Percentiles rank a stretch among this genome's conserved stretches.
phyloP scores from a whole-genome alignment of 2,329 filamentous ascomycete genomes.

The Davidsoniella eucalypti region DNA sequence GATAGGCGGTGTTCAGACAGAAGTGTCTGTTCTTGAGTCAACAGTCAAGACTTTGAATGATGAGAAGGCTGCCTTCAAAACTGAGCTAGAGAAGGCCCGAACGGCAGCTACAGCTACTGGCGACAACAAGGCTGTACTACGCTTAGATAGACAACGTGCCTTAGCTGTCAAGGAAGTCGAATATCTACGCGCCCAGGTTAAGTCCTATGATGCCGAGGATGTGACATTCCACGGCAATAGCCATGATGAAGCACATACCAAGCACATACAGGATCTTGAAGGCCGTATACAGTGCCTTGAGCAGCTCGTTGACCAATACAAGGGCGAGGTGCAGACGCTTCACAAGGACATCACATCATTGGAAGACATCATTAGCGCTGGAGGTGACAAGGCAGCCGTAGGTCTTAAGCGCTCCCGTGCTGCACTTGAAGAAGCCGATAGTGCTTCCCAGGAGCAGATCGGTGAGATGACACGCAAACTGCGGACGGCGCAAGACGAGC shows the following conservation, averaged over 20 bases:
- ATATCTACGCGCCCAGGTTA: conserved; percentile 81
- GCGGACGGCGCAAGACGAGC: conserved; percentile 64
- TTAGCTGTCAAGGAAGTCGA: conserved; percentile 86
- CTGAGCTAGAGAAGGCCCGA: conserved; percentile 57
- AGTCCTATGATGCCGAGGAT: conserved; percentile 77
- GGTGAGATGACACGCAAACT: conserved; percentile 79
- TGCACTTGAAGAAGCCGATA: conserved; percentile 28
- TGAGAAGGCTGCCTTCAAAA: conserved; percentile 46
- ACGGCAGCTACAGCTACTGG: conserved; percentile 28
- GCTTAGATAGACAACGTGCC: conserved; percentile 70
- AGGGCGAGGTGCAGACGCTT: conserved; percentile 57
- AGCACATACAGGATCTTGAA: conserved; percentile 21
- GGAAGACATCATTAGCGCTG: conserved; percentile 31
- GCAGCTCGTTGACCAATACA: conserved; percentile 72
- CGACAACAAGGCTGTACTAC: conserved; percentile 51
- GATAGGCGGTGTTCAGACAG: conserved; percentile 62
- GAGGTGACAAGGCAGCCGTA: conserved; percentile 23
- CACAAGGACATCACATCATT: conserved; percentile 56
- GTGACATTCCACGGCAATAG: conserved; percentile 61
- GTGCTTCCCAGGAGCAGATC: conserved; percentile 49
- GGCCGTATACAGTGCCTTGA: conserved; percentile 64
- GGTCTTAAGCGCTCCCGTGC: conserved; percentile 44
- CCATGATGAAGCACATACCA: background rate
- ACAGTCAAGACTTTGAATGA: conserved; percentile 55
- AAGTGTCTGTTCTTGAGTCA: conserved; percentile 60